Conservation (phyloP, 1,284 basidiomycete species). For the Ceratobasidium sp. region DNA sequence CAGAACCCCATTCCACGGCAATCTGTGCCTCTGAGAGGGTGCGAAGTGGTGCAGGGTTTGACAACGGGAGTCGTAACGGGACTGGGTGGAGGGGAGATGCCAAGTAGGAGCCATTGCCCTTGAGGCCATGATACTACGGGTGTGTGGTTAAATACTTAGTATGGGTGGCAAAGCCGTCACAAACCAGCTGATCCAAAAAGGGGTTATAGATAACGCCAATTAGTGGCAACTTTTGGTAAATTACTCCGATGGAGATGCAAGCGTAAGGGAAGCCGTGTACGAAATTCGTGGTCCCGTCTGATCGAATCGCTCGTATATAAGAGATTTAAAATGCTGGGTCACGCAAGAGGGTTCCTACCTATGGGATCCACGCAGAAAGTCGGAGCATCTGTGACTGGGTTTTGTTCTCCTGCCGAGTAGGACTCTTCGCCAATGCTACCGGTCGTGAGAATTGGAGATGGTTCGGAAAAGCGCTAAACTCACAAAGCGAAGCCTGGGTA, state of each 20-base stretch:
- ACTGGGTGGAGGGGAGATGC: constrained; percentile 44
- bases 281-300: constrained; percentile 94
- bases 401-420: constrained; percentile 74
- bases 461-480: neutral
- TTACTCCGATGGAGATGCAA: constrained; percentile 84
- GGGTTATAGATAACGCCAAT: constrained; percentile 94
- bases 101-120: constrained; percentile 84
- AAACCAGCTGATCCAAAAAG: constrained; percentile 80
- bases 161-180: constrained; percentile 40
- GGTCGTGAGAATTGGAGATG: neutral
- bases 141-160: neutral
- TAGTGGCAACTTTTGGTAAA: constrained; percentile 79
- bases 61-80: constrained; percentile 75
- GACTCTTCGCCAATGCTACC: constrained; percentile 89
- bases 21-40: constrained; percentile 84
- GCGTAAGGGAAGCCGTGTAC: constrained; percentile 80
- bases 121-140: constrained; percentile 76
- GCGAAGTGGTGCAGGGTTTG: constrained; percentile 68
- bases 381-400: constrained; percentile 80
- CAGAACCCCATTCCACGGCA: constrained; percentile 92
- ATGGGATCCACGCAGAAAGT: constrained; percentile 94
- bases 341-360: constrained; percentile 52
- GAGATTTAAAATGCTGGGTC: neutral
- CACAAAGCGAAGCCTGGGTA: constrained; percentile 73
- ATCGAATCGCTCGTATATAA: constrained; percentile 29